Base-by-base conservation (phyloP, 371 early-diverging fungal species). In the Lichtheimia ramosa region DNA sequence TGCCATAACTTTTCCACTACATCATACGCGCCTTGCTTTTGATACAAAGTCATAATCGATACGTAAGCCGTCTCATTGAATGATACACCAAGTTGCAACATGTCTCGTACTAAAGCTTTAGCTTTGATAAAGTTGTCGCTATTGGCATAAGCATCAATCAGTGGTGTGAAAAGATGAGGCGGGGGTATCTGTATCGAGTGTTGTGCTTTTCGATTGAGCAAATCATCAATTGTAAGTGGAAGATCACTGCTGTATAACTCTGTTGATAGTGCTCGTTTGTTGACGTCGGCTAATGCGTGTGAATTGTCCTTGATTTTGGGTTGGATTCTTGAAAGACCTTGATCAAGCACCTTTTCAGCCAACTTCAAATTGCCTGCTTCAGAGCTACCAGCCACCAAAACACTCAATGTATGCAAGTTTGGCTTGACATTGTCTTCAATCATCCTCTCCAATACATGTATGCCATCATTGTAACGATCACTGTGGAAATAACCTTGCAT, bases 401-500 rank as follows among this genome's bases (percentile, higher is more conserved):
- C 54, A 41, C 65, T 58, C 57, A 65, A 56, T 2, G 73, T 69
- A 6, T 61, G 43, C 42, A 59, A 54, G 27, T 67, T 64, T 3
- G 77, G 75, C 25, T 63, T 46, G 5, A 68, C 23, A 4, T 67
- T 69, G 7, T 58, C 68, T 57, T 69, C 54, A 12, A 64, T 57
- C 73, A 80, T 80, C 3, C 64, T 68, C 13, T 76, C 68, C 56
- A 77, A 51, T 3, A 71, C 58, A 3, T 62, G 56, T 49, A 58
- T 43, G 7, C 68, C 80, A 0, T 74, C 63, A 21, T 67, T 60
- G 2, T 46, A 42, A 13, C 51, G 61, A 14, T 51, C 62, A 12
- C 48, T 41, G 24, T 64, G 58, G 43, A 75, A 70, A 51, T 80
- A 77, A 14, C 71, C 65, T 51, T 73, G 75, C 66, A 80, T 74